A percentile compares a stretch with the other conserved stretches of the same genome.
Conservation (phyloP, 345 rosid species). For the Citrus mangshanensis region DNA sequence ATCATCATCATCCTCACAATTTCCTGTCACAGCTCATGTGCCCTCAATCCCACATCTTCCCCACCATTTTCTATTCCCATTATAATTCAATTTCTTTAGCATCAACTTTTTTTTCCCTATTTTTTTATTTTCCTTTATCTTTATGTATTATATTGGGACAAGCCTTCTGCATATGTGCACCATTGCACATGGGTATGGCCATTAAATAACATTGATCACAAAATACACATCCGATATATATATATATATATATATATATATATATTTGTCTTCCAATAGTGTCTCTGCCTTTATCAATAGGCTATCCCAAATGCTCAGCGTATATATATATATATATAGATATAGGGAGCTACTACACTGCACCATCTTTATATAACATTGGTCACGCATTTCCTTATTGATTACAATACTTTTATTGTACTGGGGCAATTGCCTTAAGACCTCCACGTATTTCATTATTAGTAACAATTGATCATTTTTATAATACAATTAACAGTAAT, state of each 20-base stretch:
- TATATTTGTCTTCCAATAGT: background rate
- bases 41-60: slow-evolving; percentile 26
- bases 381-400: too few relatives aligned
- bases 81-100: background rate
- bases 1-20: background rate
- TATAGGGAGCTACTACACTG: too few relatives aligned
- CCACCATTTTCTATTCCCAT: background rate
- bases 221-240: background rate
- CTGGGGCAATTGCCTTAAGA: too few relatives aligned
- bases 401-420: too few relatives aligned
- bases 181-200: slow-evolving; percentile 18
- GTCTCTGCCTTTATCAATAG: background rate
- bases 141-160: background rate
- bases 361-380: too few relatives aligned
- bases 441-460: too few relatives aligned
- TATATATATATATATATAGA: too few relatives aligned
- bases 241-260: too few relatives aligned
- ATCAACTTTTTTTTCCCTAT: background rate
- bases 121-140: background rate
- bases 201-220: slow-evolving; percentile 9
- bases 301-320: background rate
- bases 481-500: accelerated
- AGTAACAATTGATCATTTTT: too few relatives aligned
- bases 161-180: slow-evolving; percentile 2
- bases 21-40: slow-evolving; percentile 36